Base-by-base conservation (phyloP, 2,329 filamentous ascomycete genomes). In the Diaporthe sp. region DNA sequence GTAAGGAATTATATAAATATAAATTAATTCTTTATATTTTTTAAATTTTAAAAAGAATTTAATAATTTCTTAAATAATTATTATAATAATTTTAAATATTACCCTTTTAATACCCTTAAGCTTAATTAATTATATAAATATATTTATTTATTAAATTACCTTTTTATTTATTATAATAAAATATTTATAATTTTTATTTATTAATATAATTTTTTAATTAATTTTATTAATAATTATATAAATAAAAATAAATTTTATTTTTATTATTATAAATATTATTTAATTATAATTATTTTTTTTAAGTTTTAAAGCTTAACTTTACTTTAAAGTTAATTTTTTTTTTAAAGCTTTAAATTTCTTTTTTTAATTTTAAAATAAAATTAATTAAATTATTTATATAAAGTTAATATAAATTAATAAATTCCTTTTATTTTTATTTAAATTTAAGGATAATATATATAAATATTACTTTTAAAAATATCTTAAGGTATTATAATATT, bases 141-240 rank as follows among this genome's bases (percentile, higher is more conserved):
- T 28, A 55, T 15, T 34, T 17, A 57, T 34, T 17, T 34, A 34
- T 20, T 57, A 34, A 17, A 10, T 9, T 34, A 20, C 2, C 2
- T 28, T 28, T 28, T 28, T 28, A 28, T 28, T 28, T 28, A 28
- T 28, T 28, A 28, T 28, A 28, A 28, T 28, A 28, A 28, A 28
- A 28, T 28, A 28, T 28, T 28, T 28, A 28, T 28, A 28, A 1
- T 28, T 28, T 28, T 28, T 28, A 28, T 28, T 28, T 28, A 28
- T 28, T 28, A 28, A 28, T 2, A 28, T 28, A 28, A 28, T 28
- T 20, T 57, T 1, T 15, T 57, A 20, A 20, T 57, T 22, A 17
- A 57, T 9, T 8, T 57, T 57, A 57, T 57, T 57, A 57, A 57
- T 57, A 34, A 57, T 34, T 57, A 57, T 57, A 57, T 57, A 57